phyloP scores from a whole-genome alignment of 2,329 filamentous ascomycete species.

The Cladosporium austrohemisphaericum region DNA sequence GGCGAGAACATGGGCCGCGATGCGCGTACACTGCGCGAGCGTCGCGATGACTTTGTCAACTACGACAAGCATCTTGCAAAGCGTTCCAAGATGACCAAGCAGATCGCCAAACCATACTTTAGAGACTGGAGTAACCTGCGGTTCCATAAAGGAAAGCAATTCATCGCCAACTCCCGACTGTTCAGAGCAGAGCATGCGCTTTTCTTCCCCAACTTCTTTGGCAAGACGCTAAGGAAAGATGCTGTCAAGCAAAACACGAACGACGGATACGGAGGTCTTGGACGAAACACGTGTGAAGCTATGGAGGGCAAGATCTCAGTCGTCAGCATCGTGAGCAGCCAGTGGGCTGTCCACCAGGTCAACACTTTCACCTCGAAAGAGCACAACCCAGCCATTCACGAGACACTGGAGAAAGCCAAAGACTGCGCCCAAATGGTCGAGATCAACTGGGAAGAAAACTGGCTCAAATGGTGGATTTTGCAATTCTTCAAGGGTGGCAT shows the following conservation, averaged over 20 bases:
- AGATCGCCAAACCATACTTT: slow-evolving; percentile 86
- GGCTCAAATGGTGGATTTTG: slow-evolving; percentile 58
- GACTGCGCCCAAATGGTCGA: slow-evolving; percentile 70
- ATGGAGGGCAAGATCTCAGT: slow-evolving; percentile 68
- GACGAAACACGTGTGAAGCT: slow-evolving; percentile 68
- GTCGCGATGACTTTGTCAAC: slow-evolving; percentile 74
- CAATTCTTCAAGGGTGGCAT: slow-evolving; percentile 51
- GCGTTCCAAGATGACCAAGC: slow-evolving; percentile 69
- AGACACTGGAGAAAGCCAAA: slow-evolving; percentile 53
- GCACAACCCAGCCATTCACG: slow-evolving; percentile 66
- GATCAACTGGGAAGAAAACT: slow-evolving; percentile 84
- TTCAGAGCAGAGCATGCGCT: slow-evolving; percentile 79
- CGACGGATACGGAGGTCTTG: slow-evolving; percentile 35
- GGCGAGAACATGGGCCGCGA: slow-evolving; percentile 84
- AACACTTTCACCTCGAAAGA: slow-evolving; percentile 64
- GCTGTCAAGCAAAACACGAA: slow-evolving; percentile 65
- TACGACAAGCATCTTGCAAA: slow-evolving; percentile 78
- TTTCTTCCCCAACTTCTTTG: slow-evolving; percentile 90
- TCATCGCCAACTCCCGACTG: slow-evolving; percentile 75
- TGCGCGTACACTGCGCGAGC: slow-evolving; percentile 61
- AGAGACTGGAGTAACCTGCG: slow-evolving; percentile 88
- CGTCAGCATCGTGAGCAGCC: slow-evolving; percentile 74
- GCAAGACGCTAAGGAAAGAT: slow-evolving; percentile 65
- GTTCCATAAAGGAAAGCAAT: slow-evolving; percentile 83
- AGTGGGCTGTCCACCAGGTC: slow-evolving; percentile 82